Evolutionary conservation across 345 rosid genomes (phyloP).

Genomic region (Melaleuca alternifolia): DNA sequence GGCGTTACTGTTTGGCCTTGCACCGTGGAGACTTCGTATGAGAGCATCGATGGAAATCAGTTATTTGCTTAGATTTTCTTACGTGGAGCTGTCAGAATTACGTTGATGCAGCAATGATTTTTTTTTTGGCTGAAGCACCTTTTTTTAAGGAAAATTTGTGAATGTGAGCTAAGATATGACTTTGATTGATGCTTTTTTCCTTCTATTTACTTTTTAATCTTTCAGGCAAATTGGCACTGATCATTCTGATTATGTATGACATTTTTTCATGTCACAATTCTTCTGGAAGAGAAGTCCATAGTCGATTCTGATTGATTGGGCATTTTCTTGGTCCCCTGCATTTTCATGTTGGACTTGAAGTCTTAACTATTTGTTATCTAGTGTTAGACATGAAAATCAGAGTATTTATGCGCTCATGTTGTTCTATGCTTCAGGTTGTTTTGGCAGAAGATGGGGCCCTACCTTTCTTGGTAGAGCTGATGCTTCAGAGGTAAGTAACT

Average conservation of each 20-base stretch:
- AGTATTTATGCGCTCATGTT: neutral
- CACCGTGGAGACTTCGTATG: neutral
- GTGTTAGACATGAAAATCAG: neutral
- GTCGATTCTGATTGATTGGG: neutral
- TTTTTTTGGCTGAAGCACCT: neutral
- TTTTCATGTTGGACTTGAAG: neutral
- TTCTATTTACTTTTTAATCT: neutral
- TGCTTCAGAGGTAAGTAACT: slow-evolving; percentile 72
- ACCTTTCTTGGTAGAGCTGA: slow-evolving; percentile 85
- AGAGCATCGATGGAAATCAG: neutral
- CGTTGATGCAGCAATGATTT: neutral
- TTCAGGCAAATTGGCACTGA: neutral
- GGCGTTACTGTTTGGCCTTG: neutral
- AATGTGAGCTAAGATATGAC: neutral
- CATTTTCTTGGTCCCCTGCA: neutral
- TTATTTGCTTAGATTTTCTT: neutral
- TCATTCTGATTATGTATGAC: neutral
- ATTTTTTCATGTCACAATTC: neutral
- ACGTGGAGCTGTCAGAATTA: neutral
- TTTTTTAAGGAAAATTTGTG: neutral
- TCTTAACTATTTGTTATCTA: neutral
- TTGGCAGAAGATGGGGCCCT: slow-evolving; percentile 96
- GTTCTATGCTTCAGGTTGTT: slow-evolving; percentile 62
- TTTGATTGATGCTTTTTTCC: neutral
- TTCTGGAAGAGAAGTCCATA: neutral